Conservation (phyloP, 1,284 basidiomycete species). For the Rhodotorula sp. region DNA sequence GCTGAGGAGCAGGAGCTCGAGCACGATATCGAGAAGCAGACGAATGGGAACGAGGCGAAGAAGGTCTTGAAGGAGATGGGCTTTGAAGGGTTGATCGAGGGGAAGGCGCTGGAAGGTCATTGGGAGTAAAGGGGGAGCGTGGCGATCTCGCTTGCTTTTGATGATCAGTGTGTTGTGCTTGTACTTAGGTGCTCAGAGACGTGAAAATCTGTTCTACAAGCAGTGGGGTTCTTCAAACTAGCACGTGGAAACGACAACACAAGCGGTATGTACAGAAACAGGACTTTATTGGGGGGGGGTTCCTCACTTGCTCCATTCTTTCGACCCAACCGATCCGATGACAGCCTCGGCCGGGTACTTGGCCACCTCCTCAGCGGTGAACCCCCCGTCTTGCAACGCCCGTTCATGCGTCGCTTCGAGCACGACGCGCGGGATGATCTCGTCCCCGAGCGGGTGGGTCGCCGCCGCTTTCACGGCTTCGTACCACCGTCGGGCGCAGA, state of each 20-base stretch:
- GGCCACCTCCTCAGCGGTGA: constrained; percentile 11
- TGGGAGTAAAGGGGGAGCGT: constrained; percentile 29
- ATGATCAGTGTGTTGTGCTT: neutral
- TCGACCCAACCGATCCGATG: neutral
- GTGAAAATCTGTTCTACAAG: neutral
- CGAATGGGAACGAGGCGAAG: constrained; percentile 50
- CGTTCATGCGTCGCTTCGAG: constrained; percentile 34
- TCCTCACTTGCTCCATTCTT: no score
- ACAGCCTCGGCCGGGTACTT: constrained; percentile 6
- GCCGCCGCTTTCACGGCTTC: constrained; percentile 25
- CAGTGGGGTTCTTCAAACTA: no score
- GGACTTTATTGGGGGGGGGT: no score
- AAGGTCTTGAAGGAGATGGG: constrained; percentile 32
- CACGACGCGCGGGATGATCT: constrained; percentile 33
- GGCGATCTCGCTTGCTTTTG: neutral
- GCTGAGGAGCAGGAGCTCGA: constrained; percentile 54
- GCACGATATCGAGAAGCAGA: constrained; percentile 55
- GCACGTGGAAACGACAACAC: no score
- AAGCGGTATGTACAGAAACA: no score
- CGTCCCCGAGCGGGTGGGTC: constrained; percentile 23
- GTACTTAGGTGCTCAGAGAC: neutral
- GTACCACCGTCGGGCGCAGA: constrained; percentile 33
- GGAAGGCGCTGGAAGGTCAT: constrained; percentile 40
- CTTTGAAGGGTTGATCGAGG: constrained; percentile 30
- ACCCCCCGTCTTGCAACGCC: constrained; percentile 12